Conservation (phyloP, 1,139 yeast species). For the Lodderomyces pseudojiufengensis region DNA sequence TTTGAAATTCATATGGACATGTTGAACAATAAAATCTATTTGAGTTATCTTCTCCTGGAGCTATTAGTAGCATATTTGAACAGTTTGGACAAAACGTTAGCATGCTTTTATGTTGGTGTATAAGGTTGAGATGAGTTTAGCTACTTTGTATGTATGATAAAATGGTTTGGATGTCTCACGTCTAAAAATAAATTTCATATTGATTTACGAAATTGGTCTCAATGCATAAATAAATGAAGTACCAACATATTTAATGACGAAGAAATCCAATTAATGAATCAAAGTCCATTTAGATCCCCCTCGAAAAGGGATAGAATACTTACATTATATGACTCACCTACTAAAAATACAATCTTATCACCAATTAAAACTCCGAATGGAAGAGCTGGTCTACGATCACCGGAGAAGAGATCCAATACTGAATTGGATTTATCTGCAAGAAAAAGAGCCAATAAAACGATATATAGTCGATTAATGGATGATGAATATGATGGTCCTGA, state of each 20-base stretch:
- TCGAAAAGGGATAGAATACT: conserved; percentile 4
- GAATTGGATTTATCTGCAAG: conserved; percentile 51
- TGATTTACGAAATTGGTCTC: too few relatives aligned
- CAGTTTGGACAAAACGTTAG: conserved; percentile 92
- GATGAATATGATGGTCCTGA: conserved; percentile 35
- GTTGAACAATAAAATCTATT: conserved; percentile 79
- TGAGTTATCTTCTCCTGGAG: conserved; percentile 38
- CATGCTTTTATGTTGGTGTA: too few relatives aligned
- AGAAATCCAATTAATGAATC: not conserved
- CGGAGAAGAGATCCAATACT: conserved; percentile 33
- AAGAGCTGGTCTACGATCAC: conserved; percentile 45
- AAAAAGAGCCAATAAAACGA: conserved; percentile 39
- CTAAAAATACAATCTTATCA: conserved; percentile 3
- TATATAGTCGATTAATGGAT: conserved; percentile 31
- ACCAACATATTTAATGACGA: not conserved
- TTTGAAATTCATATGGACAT: conserved; percentile 91
- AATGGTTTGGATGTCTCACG: too few relatives aligned
- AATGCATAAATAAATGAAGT: too few relatives aligned
- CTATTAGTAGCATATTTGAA: conserved; percentile 73
- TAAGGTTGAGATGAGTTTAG: too few relatives aligned
- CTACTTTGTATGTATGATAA: too few relatives aligned
- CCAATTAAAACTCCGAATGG: conserved; percentile 23
- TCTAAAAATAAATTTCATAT: too few relatives aligned
- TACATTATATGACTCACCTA: not conserved
- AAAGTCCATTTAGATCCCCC: conserved; percentile 11